A percentile compares a stretch with the other conserved stretches of the same genome.
These are phyloP conservation scores for Halophytophthora polymorphica DNA, from an alignment of 352 stramenopile genomes.

Conservation along the genomic window DNA sequence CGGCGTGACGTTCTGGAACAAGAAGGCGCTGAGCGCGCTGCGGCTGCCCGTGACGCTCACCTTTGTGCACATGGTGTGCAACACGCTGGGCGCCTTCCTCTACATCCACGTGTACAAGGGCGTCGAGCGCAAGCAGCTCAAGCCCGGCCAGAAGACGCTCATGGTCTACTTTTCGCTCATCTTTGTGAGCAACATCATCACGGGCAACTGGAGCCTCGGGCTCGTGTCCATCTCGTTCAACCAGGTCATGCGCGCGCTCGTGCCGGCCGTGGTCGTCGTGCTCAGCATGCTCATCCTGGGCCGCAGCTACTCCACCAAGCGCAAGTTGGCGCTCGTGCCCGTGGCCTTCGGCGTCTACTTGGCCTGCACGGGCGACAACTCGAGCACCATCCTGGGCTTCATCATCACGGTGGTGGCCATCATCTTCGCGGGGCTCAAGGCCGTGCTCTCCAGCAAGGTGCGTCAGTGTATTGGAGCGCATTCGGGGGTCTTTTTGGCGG, in stretches of 20 bases:
- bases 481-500: not conserved
- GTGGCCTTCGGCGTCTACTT: constrained; percentile 85
- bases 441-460: constrained; percentile 88
- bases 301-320: constrained; percentile 72
- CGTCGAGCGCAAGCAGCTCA: constrained; percentile 65
- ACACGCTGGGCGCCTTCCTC: constrained; percentile 83
- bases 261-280: constrained; percentile 74
- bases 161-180: constrained; percentile 91
- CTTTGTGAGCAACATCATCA: constrained; percentile 95
- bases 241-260: constrained; percentile 89
- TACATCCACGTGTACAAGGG: constrained; percentile 71
- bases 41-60: constrained; percentile 80
- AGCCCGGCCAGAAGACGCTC: constrained; percentile 58
- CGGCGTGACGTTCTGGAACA: constrained; percentile 94
- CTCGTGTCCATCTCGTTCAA: constrained; percentile 96
- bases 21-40: constrained; percentile 82
- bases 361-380: constrained; percentile 87
- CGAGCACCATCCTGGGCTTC: constrained; percentile 83
- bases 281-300: constrained; percentile 80
- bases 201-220: constrained; percentile 90
- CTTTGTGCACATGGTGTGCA: constrained; percentile 94
- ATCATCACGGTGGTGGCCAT: constrained; percentile 88
- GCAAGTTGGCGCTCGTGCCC: constrained; percentile 73
- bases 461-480: not conserved
- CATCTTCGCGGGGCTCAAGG: constrained; percentile 91